phyloP scores from a whole-genome alignment of 768 basidiomycete species.

The Austroboletus eburneus region DNA sequence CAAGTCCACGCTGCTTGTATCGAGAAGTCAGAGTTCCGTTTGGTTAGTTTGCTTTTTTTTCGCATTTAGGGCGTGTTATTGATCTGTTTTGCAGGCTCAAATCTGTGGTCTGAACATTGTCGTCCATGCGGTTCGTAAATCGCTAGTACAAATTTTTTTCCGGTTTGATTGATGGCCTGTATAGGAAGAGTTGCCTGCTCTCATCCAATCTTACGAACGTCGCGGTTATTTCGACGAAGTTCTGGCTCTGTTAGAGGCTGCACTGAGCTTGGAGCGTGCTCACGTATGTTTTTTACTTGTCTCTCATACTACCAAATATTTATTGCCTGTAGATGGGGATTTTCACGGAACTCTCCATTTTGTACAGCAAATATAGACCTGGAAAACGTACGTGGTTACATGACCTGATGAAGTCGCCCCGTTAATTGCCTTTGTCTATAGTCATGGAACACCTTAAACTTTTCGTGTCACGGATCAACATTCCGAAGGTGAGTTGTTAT shows the following conservation, averaged over 20 bases:
- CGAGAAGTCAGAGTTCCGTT: slow-evolving; percentile 93
- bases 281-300: slow-evolving; percentile 49
- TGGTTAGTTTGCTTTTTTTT: slow-evolving; percentile 46
- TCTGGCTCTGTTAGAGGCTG: slow-evolving; percentile 87
- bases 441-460: slow-evolving; percentile 99
- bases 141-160: slow-evolving; percentile 1
- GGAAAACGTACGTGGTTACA: slow-evolving; percentile 82
- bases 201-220: slow-evolving; percentile 83
- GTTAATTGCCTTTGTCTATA: slow-evolving; percentile 29
- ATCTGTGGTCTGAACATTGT: slow-evolving; percentile 98
- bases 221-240: slow-evolving; percentile 95
- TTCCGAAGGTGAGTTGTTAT: slow-evolving; percentile 66
- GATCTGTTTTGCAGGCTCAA: slow-evolving; percentile 59
- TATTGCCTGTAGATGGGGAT: slow-evolving; percentile 73
- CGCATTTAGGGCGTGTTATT: slow-evolving; percentile 1
- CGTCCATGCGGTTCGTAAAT: slow-evolving; percentile 65
- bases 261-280: slow-evolving; percentile 92
- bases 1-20: slow-evolving; percentile 98
- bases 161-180: slow-evolving; percentile 1
- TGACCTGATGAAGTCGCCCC: neutral
- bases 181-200: slow-evolving; percentile 71
- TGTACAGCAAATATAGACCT: slow-evolving; percentile 94
- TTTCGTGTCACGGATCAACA: slow-evolving; percentile 94
- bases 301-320: slow-evolving; percentile 5
- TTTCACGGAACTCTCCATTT: slow-evolving; percentile 89